A percentile compares a stretch with the other conserved stretches of the same genome.
phyloP scores from a whole-genome alignment of 2,329 filamentous ascomycete species.

The Colletotrichum cuscutae region DNA sequence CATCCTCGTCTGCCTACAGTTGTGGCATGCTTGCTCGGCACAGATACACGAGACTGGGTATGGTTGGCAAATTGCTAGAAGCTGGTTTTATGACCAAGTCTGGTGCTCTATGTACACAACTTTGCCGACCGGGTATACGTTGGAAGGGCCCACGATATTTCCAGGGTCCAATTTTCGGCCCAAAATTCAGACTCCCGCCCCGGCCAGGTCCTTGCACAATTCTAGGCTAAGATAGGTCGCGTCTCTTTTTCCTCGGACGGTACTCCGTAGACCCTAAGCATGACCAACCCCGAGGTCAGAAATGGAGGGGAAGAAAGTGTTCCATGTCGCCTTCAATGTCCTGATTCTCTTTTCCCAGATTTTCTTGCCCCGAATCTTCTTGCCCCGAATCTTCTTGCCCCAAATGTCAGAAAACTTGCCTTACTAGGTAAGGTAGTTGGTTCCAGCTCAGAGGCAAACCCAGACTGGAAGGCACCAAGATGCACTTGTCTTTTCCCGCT shows the following conservation, averaged over 20 bases:
- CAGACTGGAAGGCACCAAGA: neutral
- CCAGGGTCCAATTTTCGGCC: neutral
- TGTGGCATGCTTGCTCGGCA: neutral
- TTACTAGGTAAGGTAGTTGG: neutral
- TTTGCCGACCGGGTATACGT: neutral
- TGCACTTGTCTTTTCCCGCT: neutral
- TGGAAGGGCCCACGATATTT: neutral
- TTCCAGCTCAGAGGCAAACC: neutral
- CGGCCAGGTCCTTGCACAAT: neutral
- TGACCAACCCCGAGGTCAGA: neutral
- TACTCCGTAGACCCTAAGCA: neutral
- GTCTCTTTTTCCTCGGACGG: neutral
- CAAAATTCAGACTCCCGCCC: neutral
- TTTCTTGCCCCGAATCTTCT: neutral
- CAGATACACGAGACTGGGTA: neutral
- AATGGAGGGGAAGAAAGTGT: neutral
- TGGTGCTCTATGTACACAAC: neutral
- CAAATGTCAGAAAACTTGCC: neutral
- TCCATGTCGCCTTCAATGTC: neutral
- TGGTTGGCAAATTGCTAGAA: neutral
- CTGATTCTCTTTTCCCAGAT: neutral
- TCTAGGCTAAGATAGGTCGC: too few relatives aligned
- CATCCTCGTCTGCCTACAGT: neutral
- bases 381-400: neutral
- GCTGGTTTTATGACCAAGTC: neutral